Base-by-base conservation (phyloP, 2,329 filamentous ascomycete genomes). In the Fusarium miscanthi region DNA sequence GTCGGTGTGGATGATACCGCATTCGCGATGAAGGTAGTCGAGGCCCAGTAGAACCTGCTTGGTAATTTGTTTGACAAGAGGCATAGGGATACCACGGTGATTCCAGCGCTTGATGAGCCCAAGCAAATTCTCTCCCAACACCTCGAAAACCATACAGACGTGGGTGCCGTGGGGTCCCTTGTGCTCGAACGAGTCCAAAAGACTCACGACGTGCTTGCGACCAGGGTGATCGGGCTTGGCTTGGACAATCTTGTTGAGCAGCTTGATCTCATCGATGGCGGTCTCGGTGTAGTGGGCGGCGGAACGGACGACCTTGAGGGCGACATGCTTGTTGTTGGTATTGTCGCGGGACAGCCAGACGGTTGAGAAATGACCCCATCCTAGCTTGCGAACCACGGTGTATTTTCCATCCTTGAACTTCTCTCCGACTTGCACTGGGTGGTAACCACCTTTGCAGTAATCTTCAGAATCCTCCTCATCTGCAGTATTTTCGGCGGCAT, bases 141-240 rank as follows among this genome's bases (percentile, higher is more conserved):
- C 96, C 82, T 99, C 96, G 78, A 99, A 99, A 12, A 99, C 96
- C 95, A 99, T 98, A 86, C 96, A 99, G 66, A 98, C 94, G 80
- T 99, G 96, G 57, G 94, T 93, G 52, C 96, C 96, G 79, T 99
- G 97, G 46, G 95, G 95, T 14, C 96, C 96, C 82, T 97, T 97
- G 85, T 98, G 96, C 81, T 98, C 95, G 82, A 99, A 99, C 1
- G 94, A 97, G 83, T 98, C 95, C 76, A 98, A 89, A 42, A 99
- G 87, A 82, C 94, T 97, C 81, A 99, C 96, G 73, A 98, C 96
- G 79, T 98, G 95, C 82, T 93, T 93, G 75, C 95, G 92, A 79
- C 96, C 96, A 30, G 96, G 95, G 81, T 99, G 96, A 77, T 95
- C 90, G 43, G 95, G 95, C 78, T 98, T 98, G 41, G 96, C 96